phyloP scores from a whole-genome alignment of 192 early-diverging fungal genomes.

The Mortierella hygrophila region DNA sequence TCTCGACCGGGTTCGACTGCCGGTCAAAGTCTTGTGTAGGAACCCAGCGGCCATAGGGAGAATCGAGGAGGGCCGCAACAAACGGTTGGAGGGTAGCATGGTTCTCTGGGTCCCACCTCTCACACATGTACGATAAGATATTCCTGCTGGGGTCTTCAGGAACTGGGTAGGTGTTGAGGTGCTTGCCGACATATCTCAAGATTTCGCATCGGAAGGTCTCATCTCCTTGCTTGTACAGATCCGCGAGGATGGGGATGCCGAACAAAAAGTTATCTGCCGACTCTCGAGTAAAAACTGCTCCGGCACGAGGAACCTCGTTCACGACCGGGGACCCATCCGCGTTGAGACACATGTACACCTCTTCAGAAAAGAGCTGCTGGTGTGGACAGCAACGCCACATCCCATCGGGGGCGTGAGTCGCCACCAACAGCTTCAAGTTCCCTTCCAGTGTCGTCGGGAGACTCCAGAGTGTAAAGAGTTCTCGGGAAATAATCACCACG shows the following conservation, averaged over 20 bases:
- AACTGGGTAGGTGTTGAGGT: conserved; percentile 14
- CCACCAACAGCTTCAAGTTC: not conserved
- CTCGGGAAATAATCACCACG: not conserved
- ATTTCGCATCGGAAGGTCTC: conserved; percentile 1
- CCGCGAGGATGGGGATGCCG: not conserved
- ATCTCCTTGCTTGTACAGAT: not conserved
- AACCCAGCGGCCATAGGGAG: conserved; percentile 17
- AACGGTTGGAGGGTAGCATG: not conserved
- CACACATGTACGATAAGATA: not conserved
- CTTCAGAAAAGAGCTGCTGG: not conserved
- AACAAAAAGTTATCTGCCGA: not conserved
- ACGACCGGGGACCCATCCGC: not conserved
- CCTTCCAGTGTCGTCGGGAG: conserved; percentile 16
- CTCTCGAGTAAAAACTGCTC: not conserved
- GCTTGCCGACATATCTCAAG: conserved; percentile 10
- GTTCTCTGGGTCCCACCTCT: conserved; percentile 2
- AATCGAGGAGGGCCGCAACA: not conserved
- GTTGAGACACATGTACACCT: not conserved
- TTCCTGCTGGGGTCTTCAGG: not conserved
- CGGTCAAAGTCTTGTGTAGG: conserved; percentile 14
- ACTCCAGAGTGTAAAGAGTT: conserved; percentile 14
- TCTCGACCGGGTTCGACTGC: conserved; percentile 8
- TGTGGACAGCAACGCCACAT: not conserved
- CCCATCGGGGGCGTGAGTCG: not conserved
- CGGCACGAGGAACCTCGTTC: not conserved